Conservation (phyloP, 106 monocot species). For the Narthecium ossifragum region DNA sequence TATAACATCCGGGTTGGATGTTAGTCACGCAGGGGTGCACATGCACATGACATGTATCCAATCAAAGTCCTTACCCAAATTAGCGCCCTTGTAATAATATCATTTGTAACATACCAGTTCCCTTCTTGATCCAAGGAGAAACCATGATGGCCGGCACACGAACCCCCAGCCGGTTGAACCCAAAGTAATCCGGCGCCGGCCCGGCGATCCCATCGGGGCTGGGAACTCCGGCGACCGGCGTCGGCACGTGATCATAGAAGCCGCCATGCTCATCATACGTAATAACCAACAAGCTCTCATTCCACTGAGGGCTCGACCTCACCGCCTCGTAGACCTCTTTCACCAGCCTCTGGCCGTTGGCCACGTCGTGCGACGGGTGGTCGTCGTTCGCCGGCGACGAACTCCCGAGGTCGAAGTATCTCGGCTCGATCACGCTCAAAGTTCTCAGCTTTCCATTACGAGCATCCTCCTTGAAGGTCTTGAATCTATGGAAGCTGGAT, state of each 20-base stretch:
- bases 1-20: too few relatives aligned
- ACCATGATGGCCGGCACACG: constrained; percentile 69
- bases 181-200: too few relatives aligned
- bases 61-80: too few relatives aligned
- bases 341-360: constrained; percentile 24
- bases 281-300: constrained; percentile 25
- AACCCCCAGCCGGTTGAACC: constrained; percentile 64
- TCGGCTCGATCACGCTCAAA: constrained; percentile 17
- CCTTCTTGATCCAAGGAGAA: constrained; percentile 83
- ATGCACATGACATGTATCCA: too few relatives aligned
- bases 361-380: constrained; percentile 32
- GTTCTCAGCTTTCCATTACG: too few relatives aligned
- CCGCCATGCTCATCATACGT: constrained; percentile 36
- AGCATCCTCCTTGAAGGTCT: too few relatives aligned
- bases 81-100: too few relatives aligned
- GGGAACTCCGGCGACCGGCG: constrained; percentile 23
- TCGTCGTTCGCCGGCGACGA: constrained; percentile 21
- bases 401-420: constrained; percentile 15
- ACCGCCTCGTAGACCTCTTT: too few relatives aligned
- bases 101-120: constrained; percentile 62
- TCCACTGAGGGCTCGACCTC: constrained; percentile 33
- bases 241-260: constrained; percentile 34
- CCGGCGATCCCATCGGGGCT: constrained; percentile 30
- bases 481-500: constrained; percentile 17
- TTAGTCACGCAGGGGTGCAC: too few relatives aligned